phyloP scores from a whole-genome alignment of 2,329 filamentous ascomycete species.

The Calonectria hongkongensis region DNA sequence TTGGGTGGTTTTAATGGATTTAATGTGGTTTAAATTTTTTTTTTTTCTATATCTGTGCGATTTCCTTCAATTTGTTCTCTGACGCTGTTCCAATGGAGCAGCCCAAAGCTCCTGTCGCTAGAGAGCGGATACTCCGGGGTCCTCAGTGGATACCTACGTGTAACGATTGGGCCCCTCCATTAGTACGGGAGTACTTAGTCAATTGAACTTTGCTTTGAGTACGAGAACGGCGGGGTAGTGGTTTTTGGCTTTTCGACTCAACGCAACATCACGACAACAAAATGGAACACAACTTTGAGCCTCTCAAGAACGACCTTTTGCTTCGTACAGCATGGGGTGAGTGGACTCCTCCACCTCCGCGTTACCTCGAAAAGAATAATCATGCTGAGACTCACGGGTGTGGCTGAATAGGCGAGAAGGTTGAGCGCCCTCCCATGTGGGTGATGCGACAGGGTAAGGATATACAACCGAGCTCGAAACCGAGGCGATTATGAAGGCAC shows the following conservation, averaged over 20 bases:
- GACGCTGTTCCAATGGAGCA: neutral
- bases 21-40: neutral
- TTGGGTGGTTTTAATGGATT: too few species aligned
- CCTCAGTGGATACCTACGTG: constrained; percentile 30
- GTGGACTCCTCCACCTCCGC: constrained; percentile 48
- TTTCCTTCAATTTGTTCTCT: neutral
- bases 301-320: constrained; percentile 94
- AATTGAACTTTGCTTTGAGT: constrained; percentile 31
- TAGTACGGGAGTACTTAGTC: constrained; percentile 15
- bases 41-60: neutral
- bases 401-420: constrained; percentile 81
- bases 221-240: constrained; percentile 26
- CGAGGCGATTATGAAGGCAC: neutral
- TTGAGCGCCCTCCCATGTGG: constrained; percentile 97
- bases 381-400: constrained; percentile 48
- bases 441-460: constrained; percentile 96
- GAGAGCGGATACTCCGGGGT: constrained; percentile 21
- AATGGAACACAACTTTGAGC: constrained; percentile 85
- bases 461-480: neutral
- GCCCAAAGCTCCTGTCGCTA: neutral
- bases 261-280: constrained; percentile 52
- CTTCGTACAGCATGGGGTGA: constrained; percentile 92
- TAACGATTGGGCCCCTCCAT: constrained; percentile 30
- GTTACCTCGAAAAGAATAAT: constrained; percentile 32
- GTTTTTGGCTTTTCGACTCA: constrained; percentile 33